These are phyloP conservation scores for Carex arenaria DNA, from an alignment of 202 grass and related monocot genomes.

Conservation along the genomic window DNA sequence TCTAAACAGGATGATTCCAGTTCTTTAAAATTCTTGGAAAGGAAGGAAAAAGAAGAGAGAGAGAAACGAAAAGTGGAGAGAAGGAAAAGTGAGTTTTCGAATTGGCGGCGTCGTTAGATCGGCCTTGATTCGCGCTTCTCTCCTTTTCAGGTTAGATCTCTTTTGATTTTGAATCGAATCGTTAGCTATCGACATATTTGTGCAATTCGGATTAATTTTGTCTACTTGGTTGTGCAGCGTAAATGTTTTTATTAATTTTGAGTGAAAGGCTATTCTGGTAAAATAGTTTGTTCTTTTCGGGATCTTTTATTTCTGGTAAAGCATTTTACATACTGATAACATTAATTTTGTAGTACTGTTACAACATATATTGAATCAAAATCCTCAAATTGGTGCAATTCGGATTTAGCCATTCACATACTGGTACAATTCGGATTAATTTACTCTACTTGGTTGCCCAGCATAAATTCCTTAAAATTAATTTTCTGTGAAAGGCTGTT, in stretches of 20 bases:
- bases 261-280: too few species aligned
- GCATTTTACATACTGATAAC: too few species aligned
- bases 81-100: background rate
- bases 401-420: too few species aligned
- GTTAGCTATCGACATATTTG: background rate
- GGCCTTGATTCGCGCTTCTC: background rate
- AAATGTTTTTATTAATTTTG: background rate
- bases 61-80: background rate
- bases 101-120: background rate
- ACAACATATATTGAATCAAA: too few species aligned
- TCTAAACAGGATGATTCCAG: background rate
- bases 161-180: background rate
- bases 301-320: too few species aligned
- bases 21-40: background rate
- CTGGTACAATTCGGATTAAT: too few species aligned
- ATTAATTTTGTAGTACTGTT: too few species aligned
- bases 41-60: background rate
- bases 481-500: too few species aligned
- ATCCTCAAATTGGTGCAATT: too few species aligned
- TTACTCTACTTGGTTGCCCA: too few species aligned
- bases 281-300: too few species aligned
- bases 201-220: background rate
- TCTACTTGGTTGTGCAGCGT: background rate
- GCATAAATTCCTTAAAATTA: too few species aligned
- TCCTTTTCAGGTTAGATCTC: background rate